Evolutionary conservation across 1,284 basidiomycete genomes (phyloP).

Genomic region (Cystobasidium sp.): DNA sequence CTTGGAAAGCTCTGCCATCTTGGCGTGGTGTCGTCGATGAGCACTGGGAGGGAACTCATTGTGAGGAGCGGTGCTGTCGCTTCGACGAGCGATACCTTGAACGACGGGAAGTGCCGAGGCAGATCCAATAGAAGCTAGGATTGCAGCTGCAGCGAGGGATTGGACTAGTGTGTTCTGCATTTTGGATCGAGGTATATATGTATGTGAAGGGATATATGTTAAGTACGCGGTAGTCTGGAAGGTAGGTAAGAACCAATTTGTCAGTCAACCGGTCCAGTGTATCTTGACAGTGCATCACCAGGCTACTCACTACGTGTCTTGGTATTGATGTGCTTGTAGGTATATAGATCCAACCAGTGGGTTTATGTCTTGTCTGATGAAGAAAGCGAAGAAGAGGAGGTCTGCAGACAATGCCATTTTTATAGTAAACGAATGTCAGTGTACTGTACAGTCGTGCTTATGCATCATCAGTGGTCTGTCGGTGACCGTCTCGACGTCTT

Average conservation of each 20-base stretch:
- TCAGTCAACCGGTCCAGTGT: not conserved
- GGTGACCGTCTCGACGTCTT: too few species aligned
- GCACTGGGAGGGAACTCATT: not conserved
- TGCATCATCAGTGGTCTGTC: too few species aligned
- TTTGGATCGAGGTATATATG: not conserved
- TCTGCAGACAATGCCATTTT: too few species aligned
- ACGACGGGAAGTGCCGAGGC: not conserved
- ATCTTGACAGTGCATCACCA: too few species aligned
- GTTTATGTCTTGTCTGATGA: too few species aligned
- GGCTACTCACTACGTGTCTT: too few species aligned
- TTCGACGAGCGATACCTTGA: not conserved
- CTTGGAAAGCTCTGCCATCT: conserved; percentile 34
- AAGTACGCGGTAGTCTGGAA: not conserved
- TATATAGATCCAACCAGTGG: too few species aligned
- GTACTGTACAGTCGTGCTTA: too few species aligned
- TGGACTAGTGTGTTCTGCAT: conserved; percentile 11
- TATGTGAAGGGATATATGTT: not conserved
- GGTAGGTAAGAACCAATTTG: not conserved
- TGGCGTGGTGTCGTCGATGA: conserved; percentile 17
- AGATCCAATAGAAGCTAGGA: not conserved
- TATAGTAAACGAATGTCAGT: too few species aligned
- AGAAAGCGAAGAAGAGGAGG: too few species aligned
- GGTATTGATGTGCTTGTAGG: too few species aligned
- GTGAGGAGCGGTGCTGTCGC: not conserved
- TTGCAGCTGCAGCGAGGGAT: conserved; percentile 17